A percentile compares a stretch with the other conserved stretches of the same genome.
These are phyloP conservation scores for Dianthus caryophyllus DNA, from an alignment of 148 eudicot genomes.

Conservation along the genomic window DNA sequence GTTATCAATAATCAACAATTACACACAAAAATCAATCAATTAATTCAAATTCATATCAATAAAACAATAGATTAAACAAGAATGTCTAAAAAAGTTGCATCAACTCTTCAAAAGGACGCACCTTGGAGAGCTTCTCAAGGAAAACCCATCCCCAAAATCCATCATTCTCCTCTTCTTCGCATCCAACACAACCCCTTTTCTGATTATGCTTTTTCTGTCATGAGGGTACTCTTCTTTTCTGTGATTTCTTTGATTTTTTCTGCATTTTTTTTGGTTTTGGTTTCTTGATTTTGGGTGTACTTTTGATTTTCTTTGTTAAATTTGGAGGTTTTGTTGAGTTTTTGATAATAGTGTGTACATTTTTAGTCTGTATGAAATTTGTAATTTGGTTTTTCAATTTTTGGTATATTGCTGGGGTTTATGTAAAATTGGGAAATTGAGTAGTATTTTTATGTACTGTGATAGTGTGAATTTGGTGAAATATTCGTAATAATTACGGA, in stretches of 20 bases:
- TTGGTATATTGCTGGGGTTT: too few relatives aligned
- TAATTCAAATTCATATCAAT: too few relatives aligned
- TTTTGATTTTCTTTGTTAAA: too few relatives aligned
- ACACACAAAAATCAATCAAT: background rate
- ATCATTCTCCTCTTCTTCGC: conserved; percentile 68
- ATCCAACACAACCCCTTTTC: conserved; percentile 51
- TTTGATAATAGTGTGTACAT: too few relatives aligned
- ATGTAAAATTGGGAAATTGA: too few relatives aligned
- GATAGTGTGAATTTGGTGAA: too few relatives aligned
- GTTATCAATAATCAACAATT: background rate
- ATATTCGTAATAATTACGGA: too few relatives aligned
- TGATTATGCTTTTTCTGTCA: conserved; percentile 57
- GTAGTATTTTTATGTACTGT: too few relatives aligned
- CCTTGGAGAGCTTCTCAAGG: conserved; percentile 71
- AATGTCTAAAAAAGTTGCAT: conserved; percentile 60
- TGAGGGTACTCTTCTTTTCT: conserved; percentile 46
- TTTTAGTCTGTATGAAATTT: too few relatives aligned
- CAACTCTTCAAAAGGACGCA: conserved; percentile 48
- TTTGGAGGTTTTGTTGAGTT: too few relatives aligned
- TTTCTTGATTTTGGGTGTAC: background rate
- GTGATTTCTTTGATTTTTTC: background rate
- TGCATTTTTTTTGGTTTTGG: background rate
- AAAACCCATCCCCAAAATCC: conserved; percentile 81
- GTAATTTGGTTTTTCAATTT: too few relatives aligned
- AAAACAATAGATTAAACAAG: background rate